A percentile compares a stretch with the other conserved stretches of the same genome.
These are phyloP conservation scores for Corymbia maculata DNA, from an alignment of 345 rosid species.

Conservation along the genomic window DNA sequence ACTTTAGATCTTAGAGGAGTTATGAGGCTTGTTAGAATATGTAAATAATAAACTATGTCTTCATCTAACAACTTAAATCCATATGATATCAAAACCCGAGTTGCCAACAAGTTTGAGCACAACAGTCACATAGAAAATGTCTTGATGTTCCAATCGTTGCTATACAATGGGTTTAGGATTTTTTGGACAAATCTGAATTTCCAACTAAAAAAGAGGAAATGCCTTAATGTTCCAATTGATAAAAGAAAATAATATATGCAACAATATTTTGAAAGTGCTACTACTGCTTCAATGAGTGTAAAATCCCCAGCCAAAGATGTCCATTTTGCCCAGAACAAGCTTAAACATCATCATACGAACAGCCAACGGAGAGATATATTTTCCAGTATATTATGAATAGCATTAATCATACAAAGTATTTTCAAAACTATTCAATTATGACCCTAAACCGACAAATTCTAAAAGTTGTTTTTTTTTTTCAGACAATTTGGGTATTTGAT, in stretches of 20 bases:
- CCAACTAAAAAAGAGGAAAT: fast-evolving
- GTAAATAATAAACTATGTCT: fast-evolving
- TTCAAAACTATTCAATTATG: background rate
- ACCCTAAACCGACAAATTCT: background rate
- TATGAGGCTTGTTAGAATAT: background rate
- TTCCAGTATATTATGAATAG: background rate
- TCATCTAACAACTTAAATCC: too few relatives aligned
- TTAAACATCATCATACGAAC: background rate
- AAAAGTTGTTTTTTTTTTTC: background rate
- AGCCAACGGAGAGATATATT: fast-evolving
- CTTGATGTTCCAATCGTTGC: fast-evolving
- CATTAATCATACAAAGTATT: background rate
- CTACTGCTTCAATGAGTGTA: background rate
- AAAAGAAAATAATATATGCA: too few relatives aligned
- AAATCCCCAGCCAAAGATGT: background rate
- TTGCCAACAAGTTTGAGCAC: background rate
- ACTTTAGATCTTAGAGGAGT: background rate
- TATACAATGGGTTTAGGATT: fast-evolving
- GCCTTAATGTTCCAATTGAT: fast-evolving
- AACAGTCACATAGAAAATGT: fast-evolving
- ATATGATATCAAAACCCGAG: background rate
- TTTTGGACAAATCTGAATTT: too few relatives aligned
- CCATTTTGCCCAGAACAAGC: background rate
- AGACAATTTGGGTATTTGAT: fast-evolving
- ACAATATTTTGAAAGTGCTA: background rate